phyloP scores from a whole-genome alignment of 139 green algal species.

The Chlorella sp. region DNA sequence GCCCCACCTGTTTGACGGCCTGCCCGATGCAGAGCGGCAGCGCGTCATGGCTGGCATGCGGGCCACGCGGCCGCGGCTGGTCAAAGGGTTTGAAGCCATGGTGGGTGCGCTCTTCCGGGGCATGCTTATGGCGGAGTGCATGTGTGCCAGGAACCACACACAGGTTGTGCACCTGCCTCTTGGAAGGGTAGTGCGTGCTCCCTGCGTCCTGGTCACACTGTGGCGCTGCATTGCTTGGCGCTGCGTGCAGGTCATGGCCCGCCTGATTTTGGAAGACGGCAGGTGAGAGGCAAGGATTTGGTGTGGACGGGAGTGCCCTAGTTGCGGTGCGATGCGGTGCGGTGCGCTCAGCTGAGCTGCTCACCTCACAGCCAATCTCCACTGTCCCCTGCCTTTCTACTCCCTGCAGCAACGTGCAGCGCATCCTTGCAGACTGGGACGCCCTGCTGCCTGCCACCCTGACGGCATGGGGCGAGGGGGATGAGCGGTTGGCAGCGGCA shows the following conservation, averaged over 20 bases:
- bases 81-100: constrained; percentile 70
- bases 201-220: too few relatives aligned
- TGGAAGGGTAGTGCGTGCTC: too few relatives aligned
- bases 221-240: too few relatives aligned
- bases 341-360: too few relatives aligned
- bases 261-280: constrained; percentile 63
- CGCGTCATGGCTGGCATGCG: constrained; percentile 51
- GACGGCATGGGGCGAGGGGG: constrained; percentile 17
- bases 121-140: too few relatives aligned
- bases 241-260: constrained; percentile 64
- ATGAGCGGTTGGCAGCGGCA: constrained; percentile 35
- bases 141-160: too few relatives aligned
- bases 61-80: constrained; percentile 60
- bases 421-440: constrained; percentile 64
- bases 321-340: too few relatives aligned
- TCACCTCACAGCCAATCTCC: too few relatives aligned
- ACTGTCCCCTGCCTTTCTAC: too few relatives aligned
- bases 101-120: too few relatives aligned
- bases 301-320: too few relatives aligned
- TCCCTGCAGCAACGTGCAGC: constrained; percentile 19
- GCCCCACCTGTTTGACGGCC: constrained; percentile 52
- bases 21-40: constrained; percentile 2
- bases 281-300: background rate
- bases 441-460: constrained; percentile 54
- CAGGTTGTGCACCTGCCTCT: too few relatives aligned